phyloP scores from a whole-genome alignment of 331 rosid species.

The Telfairia occidentalis region DNA sequence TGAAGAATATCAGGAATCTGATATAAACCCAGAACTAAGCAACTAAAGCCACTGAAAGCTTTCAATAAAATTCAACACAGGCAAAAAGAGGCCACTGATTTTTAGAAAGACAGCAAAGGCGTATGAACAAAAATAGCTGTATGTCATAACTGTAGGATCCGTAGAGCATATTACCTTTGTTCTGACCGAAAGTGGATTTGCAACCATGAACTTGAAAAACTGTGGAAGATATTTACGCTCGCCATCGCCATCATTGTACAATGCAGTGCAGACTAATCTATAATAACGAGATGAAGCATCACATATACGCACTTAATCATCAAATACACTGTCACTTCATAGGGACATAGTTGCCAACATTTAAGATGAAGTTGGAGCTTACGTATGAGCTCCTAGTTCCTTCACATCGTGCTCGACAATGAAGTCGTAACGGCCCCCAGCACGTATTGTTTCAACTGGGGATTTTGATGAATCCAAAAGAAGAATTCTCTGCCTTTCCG shows the following conservation, averaged over 20 bases:
- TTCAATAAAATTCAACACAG: neutral
- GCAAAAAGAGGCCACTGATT: conserved; percentile 1
- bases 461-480: conserved; percentile 89
- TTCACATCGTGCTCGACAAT: conserved; percentile 96
- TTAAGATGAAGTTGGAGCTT: conserved; percentile 11
- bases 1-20: neutral
- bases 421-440: conserved; percentile 92
- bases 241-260: conserved; percentile 79
- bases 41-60: conserved; percentile 2
- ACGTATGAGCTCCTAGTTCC: conserved; percentile 99
- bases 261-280: conserved; percentile 92
- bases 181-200: conserved; percentile 93
- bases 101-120: neutral
- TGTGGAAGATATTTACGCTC: conserved; percentile 98
- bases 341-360: neutral
- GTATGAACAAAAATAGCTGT: neutral
- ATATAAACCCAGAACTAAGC: neutral
- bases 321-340: neutral
- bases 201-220: conserved; percentile 86
- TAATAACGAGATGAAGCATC: neutral
- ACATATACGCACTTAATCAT: neutral
- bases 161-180: conserved; percentile 53
- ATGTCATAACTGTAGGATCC: neutral
- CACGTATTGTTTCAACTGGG: conserved; percentile 81
- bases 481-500: conserved; percentile 88